Percentiles rank a stretch among this genome's conserved stretches.
Evolutionary conservation across 805 yeast genomes (phyloP).

Genomic region (Sugiyamaella boreocaroliniensis): DNA sequence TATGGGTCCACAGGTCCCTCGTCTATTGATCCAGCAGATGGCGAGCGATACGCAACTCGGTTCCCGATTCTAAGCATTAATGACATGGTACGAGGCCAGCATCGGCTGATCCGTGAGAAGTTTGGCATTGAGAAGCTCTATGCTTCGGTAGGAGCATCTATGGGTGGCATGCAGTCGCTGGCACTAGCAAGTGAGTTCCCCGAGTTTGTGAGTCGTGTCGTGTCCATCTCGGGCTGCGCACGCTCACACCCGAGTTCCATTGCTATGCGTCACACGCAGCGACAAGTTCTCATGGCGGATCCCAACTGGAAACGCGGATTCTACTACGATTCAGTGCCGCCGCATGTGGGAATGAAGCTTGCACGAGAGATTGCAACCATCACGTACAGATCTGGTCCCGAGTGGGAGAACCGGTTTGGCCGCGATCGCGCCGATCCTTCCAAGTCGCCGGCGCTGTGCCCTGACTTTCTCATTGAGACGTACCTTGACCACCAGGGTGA

Average conservation of each 20-base stretch:
- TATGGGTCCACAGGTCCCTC: conserved; percentile 94
- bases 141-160: conserved; percentile 84
- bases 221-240: conserved; percentile 88
- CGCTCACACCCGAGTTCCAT: conserved; percentile 90
- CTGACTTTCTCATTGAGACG: conserved; percentile 88
- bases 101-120: conserved; percentile 53
- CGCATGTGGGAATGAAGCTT: conserved; percentile 91
- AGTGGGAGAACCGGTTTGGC: conserved; percentile 92
- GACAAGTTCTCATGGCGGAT: conserved; percentile 91
- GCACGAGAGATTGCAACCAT: conserved; percentile 92
- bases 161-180: conserved; percentile 98
- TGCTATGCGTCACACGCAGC: conserved; percentile 86
- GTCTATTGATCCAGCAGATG: conserved; percentile 63
- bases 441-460: conserved; percentile 79
- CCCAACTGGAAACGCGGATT: conserved; percentile 92
- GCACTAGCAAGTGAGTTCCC: conserved; percentile 84
- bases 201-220: conserved; percentile 61
- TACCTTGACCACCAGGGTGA: conserved; percentile 93
- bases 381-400: conserved; percentile 92
- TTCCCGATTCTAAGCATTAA: conserved; percentile 81
- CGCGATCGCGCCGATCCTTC: conserved; percentile 77
- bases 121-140: conserved; percentile 58
- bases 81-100: conserved; percentile 89
- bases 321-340: conserved; percentile 73
- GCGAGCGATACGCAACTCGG: conserved; percentile 67